Conservation (phyloP, 2,329 filamentous ascomycete species). For the Botrytis galanthina region DNA sequence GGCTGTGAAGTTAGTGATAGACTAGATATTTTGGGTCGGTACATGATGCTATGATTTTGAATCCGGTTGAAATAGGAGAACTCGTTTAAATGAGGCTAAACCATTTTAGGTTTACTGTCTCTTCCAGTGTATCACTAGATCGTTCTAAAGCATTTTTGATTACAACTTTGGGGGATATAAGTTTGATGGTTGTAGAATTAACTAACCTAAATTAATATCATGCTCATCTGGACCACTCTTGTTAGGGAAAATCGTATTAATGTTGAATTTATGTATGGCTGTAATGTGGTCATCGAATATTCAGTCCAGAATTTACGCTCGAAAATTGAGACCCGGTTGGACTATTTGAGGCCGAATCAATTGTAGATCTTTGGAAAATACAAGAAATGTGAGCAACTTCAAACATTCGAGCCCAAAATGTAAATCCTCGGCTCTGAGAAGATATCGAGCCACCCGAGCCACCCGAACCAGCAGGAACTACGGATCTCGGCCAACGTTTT, state of each 20-base stretch:
- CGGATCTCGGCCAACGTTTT: no score
- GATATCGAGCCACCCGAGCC: neutral
- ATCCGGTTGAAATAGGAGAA: neutral
- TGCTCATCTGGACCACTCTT: neutral
- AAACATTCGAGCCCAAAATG: neutral
- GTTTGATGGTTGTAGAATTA: neutral
- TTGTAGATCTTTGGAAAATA: neutral
- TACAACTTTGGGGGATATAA: rapidly evolving
- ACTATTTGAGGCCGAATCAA: no score
- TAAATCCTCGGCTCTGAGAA: neutral
- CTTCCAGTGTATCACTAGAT: neutral
- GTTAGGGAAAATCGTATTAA: neutral
- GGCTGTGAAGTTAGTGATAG: neutral
- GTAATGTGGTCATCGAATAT: neutral
- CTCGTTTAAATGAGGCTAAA: neutral
- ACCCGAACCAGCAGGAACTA: neutral
- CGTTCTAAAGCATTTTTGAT: neutral
- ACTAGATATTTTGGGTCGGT: neutral
- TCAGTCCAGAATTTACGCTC: neutral
- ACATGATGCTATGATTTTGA: neutral
- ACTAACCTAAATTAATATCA: neutral
- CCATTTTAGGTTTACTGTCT: neutral
- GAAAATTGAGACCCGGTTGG: neutral
- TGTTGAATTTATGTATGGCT: neutral
- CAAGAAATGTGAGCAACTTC: rapidly evolving